Percentiles rank a stretch among this genome's conserved stretches.
phyloP scores from a whole-genome alignment of 192 early-diverging fungal genomes.

The Podila epicladia region DNA sequence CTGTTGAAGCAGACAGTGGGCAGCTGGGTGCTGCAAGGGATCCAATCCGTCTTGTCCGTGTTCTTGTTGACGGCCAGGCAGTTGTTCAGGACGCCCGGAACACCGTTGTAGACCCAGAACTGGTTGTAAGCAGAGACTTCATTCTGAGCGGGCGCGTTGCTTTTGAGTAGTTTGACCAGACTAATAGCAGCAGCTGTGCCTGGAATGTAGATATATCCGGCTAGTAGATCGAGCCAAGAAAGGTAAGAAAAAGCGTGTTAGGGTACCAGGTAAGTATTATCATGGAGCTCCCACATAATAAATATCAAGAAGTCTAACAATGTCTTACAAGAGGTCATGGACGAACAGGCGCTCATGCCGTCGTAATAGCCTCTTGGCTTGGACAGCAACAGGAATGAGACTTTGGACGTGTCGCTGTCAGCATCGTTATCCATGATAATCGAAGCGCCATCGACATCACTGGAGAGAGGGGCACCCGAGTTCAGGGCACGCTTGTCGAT shows the following conservation, averaged over 20 bases:
- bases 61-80: background rate
- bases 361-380: conserved; percentile 6
- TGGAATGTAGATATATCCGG: conserved; percentile 11
- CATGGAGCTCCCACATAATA: no score
- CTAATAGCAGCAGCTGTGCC: conserved; percentile 4
- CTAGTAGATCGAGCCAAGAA: background rate
- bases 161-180: background rate
- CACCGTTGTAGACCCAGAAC: conserved; percentile 42
- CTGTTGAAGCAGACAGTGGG: no score
- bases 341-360: conserved; percentile 2
- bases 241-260: no score
- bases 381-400: conserved; percentile 5
- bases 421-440: conserved; percentile 5
- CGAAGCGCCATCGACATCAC: background rate
- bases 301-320: background rate
- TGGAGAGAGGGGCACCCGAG: background rate
- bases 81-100: background rate
- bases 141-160: background rate
- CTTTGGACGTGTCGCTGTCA: background rate
- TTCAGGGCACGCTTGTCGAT: conserved; percentile 6
- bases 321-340: conserved; percentile 3
- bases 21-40: no score
- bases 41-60: no score
- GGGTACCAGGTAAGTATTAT: no score
- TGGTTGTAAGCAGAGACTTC: conserved; percentile 10